Evolutionary conservation across 441 rosid genomes (phyloP).

Genomic region (Pelargonium hybrid): DNA sequence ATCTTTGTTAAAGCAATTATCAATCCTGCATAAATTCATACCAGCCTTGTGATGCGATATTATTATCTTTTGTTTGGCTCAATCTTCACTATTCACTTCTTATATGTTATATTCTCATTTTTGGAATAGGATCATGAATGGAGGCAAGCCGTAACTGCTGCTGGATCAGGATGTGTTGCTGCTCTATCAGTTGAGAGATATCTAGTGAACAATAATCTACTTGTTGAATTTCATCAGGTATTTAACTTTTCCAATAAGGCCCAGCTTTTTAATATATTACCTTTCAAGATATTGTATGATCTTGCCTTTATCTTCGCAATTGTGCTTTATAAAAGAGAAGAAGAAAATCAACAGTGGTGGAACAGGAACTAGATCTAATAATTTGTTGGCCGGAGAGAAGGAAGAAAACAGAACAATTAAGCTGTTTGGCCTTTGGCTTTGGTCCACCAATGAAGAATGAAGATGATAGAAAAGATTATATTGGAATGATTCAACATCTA

Average conservation of each 20-base stretch:
- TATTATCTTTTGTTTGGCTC: conserved; percentile 3
- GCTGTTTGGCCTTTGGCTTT: too few species aligned
- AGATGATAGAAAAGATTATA: too few species aligned
- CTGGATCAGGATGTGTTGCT: conserved; percentile 95
- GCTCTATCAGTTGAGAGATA: conserved; percentile 94
- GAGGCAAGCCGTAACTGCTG: conserved; percentile 98
- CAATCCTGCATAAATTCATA: not conserved
- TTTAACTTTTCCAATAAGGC: conserved; percentile 5
- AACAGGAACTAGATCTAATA: too few species aligned
- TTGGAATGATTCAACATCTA: too few species aligned
- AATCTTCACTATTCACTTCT: not conserved
- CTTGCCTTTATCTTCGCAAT: not conserved
- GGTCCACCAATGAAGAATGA: too few species aligned
- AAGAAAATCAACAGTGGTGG: too few species aligned
- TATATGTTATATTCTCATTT: conserved; percentile 10
- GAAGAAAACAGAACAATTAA: too few species aligned
- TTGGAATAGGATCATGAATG: conserved; percentile 74
- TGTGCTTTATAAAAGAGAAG: not conserved
- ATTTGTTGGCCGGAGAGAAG: too few species aligned
- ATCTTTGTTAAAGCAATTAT: conserved; percentile 7
- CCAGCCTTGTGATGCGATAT: not conserved
- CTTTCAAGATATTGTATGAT: not conserved
- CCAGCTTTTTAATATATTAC: not conserved
- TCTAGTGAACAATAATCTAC: conserved; percentile 73
- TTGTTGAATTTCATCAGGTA: conserved; percentile 94